Percentiles rank a stretch among this genome's conserved stretches.
Evolutionary conservation across 148 eudicot species (phyloP).

Genomic region (Vaccinium macrocarpon): DNA sequence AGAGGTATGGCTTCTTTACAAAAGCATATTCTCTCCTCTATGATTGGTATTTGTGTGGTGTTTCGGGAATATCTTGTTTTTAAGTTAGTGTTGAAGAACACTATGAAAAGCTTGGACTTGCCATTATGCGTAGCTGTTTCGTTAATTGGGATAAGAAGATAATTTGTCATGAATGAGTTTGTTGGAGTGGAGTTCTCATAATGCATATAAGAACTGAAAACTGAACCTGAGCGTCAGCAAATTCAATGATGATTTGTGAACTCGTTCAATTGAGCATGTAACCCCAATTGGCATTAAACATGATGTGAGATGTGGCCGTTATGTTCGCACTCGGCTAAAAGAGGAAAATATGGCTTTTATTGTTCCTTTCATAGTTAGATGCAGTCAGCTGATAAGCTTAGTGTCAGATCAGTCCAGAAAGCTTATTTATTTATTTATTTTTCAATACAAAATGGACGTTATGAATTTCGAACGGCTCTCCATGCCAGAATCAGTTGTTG

Average conservation of each 20-base stretch:
- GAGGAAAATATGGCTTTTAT: not conserved
- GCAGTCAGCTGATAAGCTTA: not conserved
- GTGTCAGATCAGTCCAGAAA: not conserved
- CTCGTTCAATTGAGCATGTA: not conserved
- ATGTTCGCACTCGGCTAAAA: not conserved
- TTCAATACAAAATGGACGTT: not conserved
- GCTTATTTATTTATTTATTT: too few relatives aligned
- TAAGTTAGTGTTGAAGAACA: not conserved
- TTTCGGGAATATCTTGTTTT: not conserved
- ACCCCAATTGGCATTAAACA: not conserved
- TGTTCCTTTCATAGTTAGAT: not conserved
- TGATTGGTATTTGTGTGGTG: not conserved
- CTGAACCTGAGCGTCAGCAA: not conserved
- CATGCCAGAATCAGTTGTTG: not conserved
- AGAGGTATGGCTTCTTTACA: not conserved
- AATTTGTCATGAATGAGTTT: not conserved
- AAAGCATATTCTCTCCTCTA: not conserved
- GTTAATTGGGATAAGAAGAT: not conserved
- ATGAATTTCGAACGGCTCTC: not conserved
- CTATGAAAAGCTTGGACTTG: not conserved
- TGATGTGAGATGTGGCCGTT: not conserved
- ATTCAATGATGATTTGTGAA: not conserved
- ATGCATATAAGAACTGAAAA: conserved; percentile 2
- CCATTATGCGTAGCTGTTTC: not conserved
- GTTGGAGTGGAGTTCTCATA: not conserved